These are phyloP conservation scores for Heliocybe sulcata DNA, from an alignment of 1,284 basidiomycete species.

Conservation along the genomic window DNA sequence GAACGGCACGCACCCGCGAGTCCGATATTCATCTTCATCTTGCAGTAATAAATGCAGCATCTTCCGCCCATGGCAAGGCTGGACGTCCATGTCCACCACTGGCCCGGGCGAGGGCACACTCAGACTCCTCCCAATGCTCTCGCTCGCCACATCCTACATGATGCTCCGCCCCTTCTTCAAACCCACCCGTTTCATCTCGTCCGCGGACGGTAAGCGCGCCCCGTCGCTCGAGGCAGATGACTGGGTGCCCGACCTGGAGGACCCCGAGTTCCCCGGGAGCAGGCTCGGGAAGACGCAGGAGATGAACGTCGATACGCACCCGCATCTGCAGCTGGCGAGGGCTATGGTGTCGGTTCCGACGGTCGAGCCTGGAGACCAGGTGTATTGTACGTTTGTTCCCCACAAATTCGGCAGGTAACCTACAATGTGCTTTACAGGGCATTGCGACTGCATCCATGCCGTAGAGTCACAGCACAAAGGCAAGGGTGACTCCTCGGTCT, in stretches of 20 bases:
- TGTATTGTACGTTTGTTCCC: neutral
- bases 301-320: conserved; percentile 40
- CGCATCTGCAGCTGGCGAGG: conserved; percentile 60
- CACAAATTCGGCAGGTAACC: neutral
- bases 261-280: conserved; percentile 55
- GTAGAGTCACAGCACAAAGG: conserved; percentile 64
- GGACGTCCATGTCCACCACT: conserved; percentile 62
- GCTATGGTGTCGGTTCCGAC: conserved; percentile 73
- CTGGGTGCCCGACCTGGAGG: conserved; percentile 59
- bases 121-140: conserved; percentile 48
- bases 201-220: conserved; percentile 3
- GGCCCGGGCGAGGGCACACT: conserved; percentile 63
- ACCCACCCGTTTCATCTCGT: conserved; percentile 12
- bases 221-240: conserved; percentile 33
- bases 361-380: conserved; percentile 65
- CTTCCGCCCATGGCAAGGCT: conserved; percentile 75
- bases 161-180: conserved; percentile 75
- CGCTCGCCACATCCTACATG: conserved; percentile 57
- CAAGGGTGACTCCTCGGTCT: conserved; percentile 57
- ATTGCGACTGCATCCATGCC: conserved; percentile 64
- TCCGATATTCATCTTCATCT: neutral
- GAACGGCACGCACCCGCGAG: neutral
- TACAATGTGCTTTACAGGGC: conserved; percentile 29
- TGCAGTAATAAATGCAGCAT: conserved; percentile 59
- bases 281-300: conserved; percentile 59